Evolutionary conservation across 2,329 filamentous ascomycete genomes (phyloP), one percentile per base, ranked within the genome.

Genomic region (Colletotrichum tropicale): DNA sequence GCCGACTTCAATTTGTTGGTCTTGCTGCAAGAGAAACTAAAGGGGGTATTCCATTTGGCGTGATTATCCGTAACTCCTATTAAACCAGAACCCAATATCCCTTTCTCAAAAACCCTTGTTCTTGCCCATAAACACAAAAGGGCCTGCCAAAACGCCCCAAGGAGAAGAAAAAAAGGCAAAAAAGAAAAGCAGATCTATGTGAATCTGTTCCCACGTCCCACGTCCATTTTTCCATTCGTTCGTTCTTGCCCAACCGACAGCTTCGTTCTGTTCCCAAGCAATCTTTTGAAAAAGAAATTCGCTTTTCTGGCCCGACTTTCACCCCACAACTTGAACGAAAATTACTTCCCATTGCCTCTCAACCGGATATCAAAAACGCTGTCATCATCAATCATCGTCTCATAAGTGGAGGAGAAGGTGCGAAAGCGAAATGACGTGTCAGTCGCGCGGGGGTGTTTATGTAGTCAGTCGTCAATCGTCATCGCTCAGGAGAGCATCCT

Each of bases 401-500:
- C 58, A 32, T 60, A 52, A 38, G 26, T 48, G 38, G 38, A 48
- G 38, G 38, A 48, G 38, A 48, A 48, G 38, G 38, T 6, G n/a
- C 6, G 38, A 10, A n/a, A 48, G 9, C 38, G 18, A 48, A 48
- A 48, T 48, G 38, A n/a, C 38, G 38, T n/a, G 38, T 48, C 38
- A 48, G 38, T 12, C 38, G 38, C 38, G 38, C 38, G 18, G 38
- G 18, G 18, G 38, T n/a, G 18, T 16, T 15, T 8, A 16, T 24
- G 18, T 48, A n/a, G 18, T 48, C 38, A 48, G 18, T 61, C 58
- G 15, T 70, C 66, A 76, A 5, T 73, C 75, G 9, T 77, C 65
- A n/a, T 73, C 65, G 32, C 48, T 66, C 13, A 72, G 16, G 8
- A 78, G 61, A 13, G 68, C 72, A 55, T 78, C 77, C n/a, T 70